A percentile compares a stretch with the other conserved stretches of the same genome.
phyloP scores from a whole-genome alignment of 1,284 basidiomycete species.

The Cystobasidium pallidum region DNA sequence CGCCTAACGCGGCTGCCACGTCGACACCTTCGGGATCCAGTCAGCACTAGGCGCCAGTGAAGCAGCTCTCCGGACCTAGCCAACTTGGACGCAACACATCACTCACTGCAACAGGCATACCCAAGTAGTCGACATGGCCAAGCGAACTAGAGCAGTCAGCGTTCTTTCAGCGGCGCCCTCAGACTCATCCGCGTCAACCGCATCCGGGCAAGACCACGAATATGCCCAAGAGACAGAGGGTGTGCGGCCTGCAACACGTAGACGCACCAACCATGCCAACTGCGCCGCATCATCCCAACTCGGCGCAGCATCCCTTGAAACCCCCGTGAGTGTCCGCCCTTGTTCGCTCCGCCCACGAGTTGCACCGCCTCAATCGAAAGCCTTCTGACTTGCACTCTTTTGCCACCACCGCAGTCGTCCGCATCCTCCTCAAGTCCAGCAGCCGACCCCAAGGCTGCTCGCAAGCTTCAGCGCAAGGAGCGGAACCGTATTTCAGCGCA shows the following conservation, averaged over 20 bases:
- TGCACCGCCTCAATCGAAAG: constrained; percentile 8
- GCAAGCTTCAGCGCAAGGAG: constrained; percentile 39
- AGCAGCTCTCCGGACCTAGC: constrained; percentile 21
- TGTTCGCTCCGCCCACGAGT: too few species aligned
- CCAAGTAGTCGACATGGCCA: not conserved
- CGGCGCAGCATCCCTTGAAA: not conserved
- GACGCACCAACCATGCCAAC: not conserved
- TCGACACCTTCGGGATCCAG: constrained; percentile 3
- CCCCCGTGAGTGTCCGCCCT: not conserved
- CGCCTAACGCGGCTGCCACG: constrained; percentile 14
- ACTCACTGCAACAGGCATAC: not conserved
- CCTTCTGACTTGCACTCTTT: not conserved
- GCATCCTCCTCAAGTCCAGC: not conserved
- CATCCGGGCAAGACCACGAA: not conserved
- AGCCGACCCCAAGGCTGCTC: constrained; percentile 2
- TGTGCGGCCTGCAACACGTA: constrained; percentile 2
- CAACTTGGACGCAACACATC: not conserved
- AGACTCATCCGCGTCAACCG: not conserved
- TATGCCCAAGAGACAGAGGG: not conserved
- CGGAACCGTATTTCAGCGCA: constrained; percentile 41
- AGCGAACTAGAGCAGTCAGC: constrained; percentile 20
- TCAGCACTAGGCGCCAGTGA: not conserved
- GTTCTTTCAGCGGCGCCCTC: not conserved
- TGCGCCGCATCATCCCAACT: not conserved
- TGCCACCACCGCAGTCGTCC: not conserved